Evolutionary conservation across 495 filamentous ascomycete species (phyloP), one percentile per base, ranked within the genome.

Genomic region (Xylaria intraflava): DNA sequence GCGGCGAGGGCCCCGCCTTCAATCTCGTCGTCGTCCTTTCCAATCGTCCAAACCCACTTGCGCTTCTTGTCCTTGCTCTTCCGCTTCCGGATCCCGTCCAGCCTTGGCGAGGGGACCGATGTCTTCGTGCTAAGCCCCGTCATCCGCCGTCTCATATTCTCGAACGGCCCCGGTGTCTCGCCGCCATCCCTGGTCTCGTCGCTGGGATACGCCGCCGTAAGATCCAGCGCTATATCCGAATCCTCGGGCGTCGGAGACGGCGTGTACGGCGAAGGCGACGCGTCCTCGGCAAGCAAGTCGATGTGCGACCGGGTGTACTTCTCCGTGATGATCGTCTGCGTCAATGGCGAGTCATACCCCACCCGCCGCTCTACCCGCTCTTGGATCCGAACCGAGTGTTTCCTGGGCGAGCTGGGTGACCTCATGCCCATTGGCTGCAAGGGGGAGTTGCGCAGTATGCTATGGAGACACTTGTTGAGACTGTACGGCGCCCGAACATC

Each of bases 371-470:
- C 65, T 2, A 64, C 71, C 45, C 70, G 74, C 54, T 78, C 73
- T 43, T 78, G 75, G 10, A 79, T 60, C 26, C 77, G 71, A 19
- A 67, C 53, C 12, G 78, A 79, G 30, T 73, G 69, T 30, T 77
- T 68, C 43, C 65, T 67, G 11, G 73, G 72, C 0, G 78, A 77
- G 11, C 62, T 63, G 10, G 77, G 77, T 27, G 76, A 73, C 35
- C 51, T 59, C 6, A 71, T 66, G 51, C 52, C 74, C 11, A 67
- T 63, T 30, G 69, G 81, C 55, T 78, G 78, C 10, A 84, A 64
- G 1, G 85, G 86, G 8, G 85, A 88, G 72, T 90, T 90, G 63
- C 85, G 83, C 27, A 90, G 74, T 65, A 90, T 90, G 66, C 84
- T 87, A 55, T 79, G 82, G 6, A 88, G 75, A 6, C 78, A 78